These are phyloP conservation scores for Pochonia chlamydosporia DNA, from an alignment of 2,329 filamentous ascomycete species.

Conservation along the genomic window DNA sequence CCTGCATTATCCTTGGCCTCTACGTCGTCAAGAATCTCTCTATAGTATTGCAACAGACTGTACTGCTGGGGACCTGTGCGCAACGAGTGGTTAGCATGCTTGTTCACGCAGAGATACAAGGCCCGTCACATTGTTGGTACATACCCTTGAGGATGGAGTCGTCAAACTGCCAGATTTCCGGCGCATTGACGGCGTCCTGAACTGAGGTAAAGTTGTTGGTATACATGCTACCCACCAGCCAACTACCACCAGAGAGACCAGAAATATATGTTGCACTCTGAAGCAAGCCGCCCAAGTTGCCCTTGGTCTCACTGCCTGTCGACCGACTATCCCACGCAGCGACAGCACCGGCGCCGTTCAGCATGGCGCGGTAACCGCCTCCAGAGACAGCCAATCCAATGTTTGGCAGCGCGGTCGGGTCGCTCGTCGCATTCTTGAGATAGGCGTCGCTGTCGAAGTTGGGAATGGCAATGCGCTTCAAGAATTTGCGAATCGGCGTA, in stretches of 20 bases:
- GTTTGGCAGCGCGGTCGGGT: slow-evolving; percentile 37
- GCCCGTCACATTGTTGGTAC: neutral
- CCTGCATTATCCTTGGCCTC: slow-evolving; percentile 32
- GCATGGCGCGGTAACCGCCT: slow-evolving; percentile 80
- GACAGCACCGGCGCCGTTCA: slow-evolving; percentile 75
- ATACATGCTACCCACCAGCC: slow-evolving; percentile 78
- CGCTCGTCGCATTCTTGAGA: slow-evolving; percentile 38
- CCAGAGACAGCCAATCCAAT: slow-evolving; percentile 76
- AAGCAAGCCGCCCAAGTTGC: slow-evolving; percentile 73
- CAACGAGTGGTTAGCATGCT: neutral
- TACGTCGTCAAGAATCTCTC: slow-evolving; percentile 28
- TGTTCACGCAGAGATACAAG: neutral
- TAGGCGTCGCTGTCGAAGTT: slow-evolving; percentile 72
- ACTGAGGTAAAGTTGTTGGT: slow-evolving; percentile 76
- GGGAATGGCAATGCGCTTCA: slow-evolving; percentile 66
- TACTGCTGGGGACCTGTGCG: slow-evolving; percentile 27
- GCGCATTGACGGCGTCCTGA: slow-evolving; percentile 28
- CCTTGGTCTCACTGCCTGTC: slow-evolving; percentile 33
- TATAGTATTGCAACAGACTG: slow-evolving; percentile 33
- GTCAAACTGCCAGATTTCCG: slow-evolving; percentile 34
- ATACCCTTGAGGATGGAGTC: slow-evolving; percentile 34
- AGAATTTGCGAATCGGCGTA: slow-evolving; percentile 66
- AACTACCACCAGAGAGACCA: slow-evolving; percentile 76
- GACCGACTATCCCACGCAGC: slow-evolving; percentile 76
- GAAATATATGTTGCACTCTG: slow-evolving; percentile 77